These are phyloP conservation scores for Chaetomiaceae sp. DNA, from an alignment of 2,329 filamentous ascomycete genomes.

Conservation along the genomic window DNA sequence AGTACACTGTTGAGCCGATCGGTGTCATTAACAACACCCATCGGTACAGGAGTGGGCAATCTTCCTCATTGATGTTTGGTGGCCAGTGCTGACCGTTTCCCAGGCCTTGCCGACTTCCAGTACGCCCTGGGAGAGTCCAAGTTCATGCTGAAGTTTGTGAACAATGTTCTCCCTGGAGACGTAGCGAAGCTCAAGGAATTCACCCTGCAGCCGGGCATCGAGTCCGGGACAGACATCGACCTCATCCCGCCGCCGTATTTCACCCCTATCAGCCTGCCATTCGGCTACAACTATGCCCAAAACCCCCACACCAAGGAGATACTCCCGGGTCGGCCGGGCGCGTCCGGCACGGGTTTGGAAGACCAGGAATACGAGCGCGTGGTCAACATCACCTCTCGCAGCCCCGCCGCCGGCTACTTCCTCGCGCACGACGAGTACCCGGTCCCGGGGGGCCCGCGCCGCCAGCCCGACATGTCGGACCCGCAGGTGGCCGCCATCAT, in stretches of 20 bases:
- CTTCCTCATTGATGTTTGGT: too few species aligned
- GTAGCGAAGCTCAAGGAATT: slow-evolving; percentile 54
- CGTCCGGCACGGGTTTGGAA: slow-evolving; percentile 37
- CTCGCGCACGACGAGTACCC: slow-evolving; percentile 56
- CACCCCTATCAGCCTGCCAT: slow-evolving; percentile 66
- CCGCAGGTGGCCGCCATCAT: slow-evolving; percentile 59
- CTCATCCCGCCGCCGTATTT: slow-evolving; percentile 76
- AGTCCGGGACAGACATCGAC: slow-evolving; percentile 55
- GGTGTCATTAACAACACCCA: slow-evolving; percentile 74
- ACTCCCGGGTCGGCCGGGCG: slow-evolving; percentile 9
- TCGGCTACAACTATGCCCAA: slow-evolving; percentile 77
- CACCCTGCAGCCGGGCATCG: slow-evolving; percentile 57
- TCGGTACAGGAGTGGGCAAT: slow-evolving; percentile 65
- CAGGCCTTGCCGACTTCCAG: slow-evolving; percentile 77
- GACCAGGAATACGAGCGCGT: slow-evolving; percentile 45
- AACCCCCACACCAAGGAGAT: slow-evolving; percentile 62
- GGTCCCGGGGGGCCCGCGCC: slow-evolving; percentile 53
- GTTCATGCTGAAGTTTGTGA: slow-evolving; percentile 65
- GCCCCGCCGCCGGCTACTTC: slow-evolving; percentile 55
- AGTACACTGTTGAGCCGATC: slow-evolving; percentile 62
- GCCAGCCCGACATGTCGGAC: slow-evolving; percentile 54
- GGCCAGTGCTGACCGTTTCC: neutral
- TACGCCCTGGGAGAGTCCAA: slow-evolving; percentile 63
- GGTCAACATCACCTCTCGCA: slow-evolving; percentile 51
- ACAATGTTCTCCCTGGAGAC: slow-evolving; percentile 65